These are phyloP conservation scores for Micractinium conductrix DNA, from an alignment of 139 green algal species.

Conservation along the genomic window DNA sequence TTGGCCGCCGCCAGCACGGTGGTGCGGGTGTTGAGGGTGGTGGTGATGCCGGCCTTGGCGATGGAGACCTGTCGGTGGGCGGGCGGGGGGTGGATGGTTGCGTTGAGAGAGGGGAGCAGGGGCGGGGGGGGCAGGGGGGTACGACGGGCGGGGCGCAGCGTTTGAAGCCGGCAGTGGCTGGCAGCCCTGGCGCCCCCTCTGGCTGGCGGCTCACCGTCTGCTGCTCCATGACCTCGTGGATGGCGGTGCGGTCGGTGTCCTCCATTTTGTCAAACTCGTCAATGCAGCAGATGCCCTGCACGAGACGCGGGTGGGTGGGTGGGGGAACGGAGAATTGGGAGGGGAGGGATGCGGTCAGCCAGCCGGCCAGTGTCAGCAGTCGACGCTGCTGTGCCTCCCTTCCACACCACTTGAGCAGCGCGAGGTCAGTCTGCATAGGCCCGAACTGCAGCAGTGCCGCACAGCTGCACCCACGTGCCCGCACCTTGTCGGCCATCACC, in stretches of 20 bases:
- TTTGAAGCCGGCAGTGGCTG: too few relatives aligned
- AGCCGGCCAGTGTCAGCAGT: background rate
- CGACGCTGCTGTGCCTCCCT: background rate
- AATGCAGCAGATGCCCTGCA: conserved; percentile 97
- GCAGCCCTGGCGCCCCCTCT: background rate
- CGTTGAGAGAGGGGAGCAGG: too few relatives aligned
- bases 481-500: conserved; percentile 93
- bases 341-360: too few relatives aligned
- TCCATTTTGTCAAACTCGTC: conserved; percentile 99
- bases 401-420: too few relatives aligned
- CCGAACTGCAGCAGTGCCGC: too few relatives aligned
- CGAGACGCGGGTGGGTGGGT: too few relatives aligned
- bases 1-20: conserved; percentile 97
- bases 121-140: background rate
- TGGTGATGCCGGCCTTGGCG: conserved; percentile 99
- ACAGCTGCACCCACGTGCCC: background rate
- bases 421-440: too few relatives aligned
- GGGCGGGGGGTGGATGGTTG: background rate
- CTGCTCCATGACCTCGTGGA: conserved; percentile 99
- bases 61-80: conserved; percentile 71
- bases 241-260: conserved; percentile 96
- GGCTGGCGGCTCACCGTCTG: conserved; percentile 85
- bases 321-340: too few relatives aligned
- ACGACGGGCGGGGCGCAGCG: too few relatives aligned
- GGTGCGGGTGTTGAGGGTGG: conserved; percentile 98